Base-by-base conservation (phyloP, 495 filamentous ascomycete genomes). In the Penicillium argentinense region DNA sequence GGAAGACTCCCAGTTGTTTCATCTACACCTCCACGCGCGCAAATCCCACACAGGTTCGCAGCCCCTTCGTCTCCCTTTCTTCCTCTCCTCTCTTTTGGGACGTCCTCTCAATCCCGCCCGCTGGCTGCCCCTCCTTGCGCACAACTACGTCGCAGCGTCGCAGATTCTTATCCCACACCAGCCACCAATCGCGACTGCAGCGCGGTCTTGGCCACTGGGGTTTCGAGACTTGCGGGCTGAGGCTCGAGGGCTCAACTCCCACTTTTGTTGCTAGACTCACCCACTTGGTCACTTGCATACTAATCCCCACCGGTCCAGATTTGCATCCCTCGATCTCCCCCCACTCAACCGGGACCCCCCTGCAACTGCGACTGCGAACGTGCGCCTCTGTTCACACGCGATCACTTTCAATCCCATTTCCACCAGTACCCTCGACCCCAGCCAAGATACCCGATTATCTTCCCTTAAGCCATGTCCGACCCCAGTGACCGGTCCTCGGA, bases 401-500 rank as follows among this genome's bases (percentile, higher is more conserved):
- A 47, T 21, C 39, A 36, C 23, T 24, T 18, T 26, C 9, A 13
- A 29, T 26, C 29, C 25, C 6, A 42, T 33, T 16, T 39, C 8
- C 17, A 9, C 9, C 5, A n/a, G n/a, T n/a, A n/a, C 9, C 14
- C 29, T 44, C 27, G 25, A 36, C 33, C 17, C 33, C 17, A 11
- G 16, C 16, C 14, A 2, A 12, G 27, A 37, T 23, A n/a, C 19
- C 18, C 27, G 5, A 33, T 44, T 22, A n/a, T 19, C 17, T 33
- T 9, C 5, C 18, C 2, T 6, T 5, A n/a, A 18, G 42, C 9
- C 25, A 64, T 64, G 60, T 62, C 63, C 28, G 60, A 66, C 29
- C 60, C 49, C 13, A 64, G 47, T 29, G 61, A 64, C 33, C 59
- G 47, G 11, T 42, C 59, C 11, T 62, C 63, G 36, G 63, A 66